A percentile compares a stretch with the other conserved stretches of the same genome.
Conservation (phyloP, 805 yeast genomes). For the Groenewaldozyma tartarivorans region DNA sequence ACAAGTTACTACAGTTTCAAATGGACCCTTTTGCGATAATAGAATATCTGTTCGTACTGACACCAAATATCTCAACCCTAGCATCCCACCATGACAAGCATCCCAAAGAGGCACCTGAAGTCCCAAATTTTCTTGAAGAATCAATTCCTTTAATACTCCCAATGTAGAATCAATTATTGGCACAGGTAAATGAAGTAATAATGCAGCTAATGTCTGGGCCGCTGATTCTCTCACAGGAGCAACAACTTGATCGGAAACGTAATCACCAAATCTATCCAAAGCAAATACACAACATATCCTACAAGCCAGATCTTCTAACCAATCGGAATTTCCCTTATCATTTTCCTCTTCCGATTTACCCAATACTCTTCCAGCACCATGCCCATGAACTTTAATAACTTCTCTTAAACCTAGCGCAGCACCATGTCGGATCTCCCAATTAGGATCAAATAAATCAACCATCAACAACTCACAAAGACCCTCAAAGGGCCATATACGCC, state of each 20-base stretch:
- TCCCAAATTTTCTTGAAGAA: slow-evolving; percentile 47
- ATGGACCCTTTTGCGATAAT: slow-evolving; percentile 40
- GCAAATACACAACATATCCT: slow-evolving; percentile 80
- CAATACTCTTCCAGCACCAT: slow-evolving; percentile 72
- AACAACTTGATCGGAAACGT: slow-evolving; percentile 92
- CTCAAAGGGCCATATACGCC: slow-evolving; percentile 87
- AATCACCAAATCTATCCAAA: slow-evolving; percentile 92
- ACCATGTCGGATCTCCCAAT: slow-evolving; percentile 96
- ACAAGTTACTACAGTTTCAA: slow-evolving; percentile 69
- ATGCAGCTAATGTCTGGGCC: slow-evolving; percentile 88
- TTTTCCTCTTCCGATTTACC: slow-evolving; percentile 57
- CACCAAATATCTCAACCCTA: slow-evolving; percentile 86
- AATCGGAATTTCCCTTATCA: slow-evolving; percentile 49
- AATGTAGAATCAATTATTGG: slow-evolving; percentile 54
- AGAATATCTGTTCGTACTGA: slow-evolving; percentile 79
- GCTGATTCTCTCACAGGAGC: slow-evolving; percentile 97
- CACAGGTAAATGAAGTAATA: slow-evolving; percentile 63
- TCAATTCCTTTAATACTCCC: slow-evolving; percentile 53
- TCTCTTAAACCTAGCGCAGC: slow-evolving; percentile 90
- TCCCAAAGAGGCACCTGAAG: slow-evolving; percentile 71
- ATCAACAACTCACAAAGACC: slow-evolving; percentile 78
- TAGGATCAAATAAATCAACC: slow-evolving; percentile 69
- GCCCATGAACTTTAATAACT: slow-evolving; percentile 70
- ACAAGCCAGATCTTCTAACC: slow-evolving; percentile 82
- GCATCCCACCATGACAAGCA: slow-evolving; percentile 96